phyloP scores from a whole-genome alignment of 495 filamentous ascomycete species.

The Penicillium argentinense region DNA sequence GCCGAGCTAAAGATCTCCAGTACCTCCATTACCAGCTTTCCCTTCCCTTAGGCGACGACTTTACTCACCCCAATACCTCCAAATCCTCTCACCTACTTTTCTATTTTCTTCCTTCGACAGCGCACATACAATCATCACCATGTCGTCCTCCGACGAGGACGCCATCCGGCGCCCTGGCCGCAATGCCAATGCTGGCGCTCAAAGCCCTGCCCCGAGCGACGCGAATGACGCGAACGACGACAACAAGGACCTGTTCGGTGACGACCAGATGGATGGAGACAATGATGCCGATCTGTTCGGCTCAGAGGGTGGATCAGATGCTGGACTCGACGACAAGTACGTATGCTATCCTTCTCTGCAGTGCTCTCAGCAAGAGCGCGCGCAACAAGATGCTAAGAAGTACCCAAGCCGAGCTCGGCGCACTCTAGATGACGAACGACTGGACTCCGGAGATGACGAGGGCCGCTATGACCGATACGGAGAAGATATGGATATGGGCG shows the following conservation, averaged over 20 bases:
- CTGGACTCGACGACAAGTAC: constrained; percentile 42
- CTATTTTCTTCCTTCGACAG: not conserved
- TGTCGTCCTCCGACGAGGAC: constrained; percentile 49
- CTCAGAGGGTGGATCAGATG: constrained; percentile 45
- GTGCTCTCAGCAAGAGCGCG: too few relatives aligned
- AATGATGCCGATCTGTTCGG: constrained; percentile 69
- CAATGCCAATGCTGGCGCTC: constrained; percentile 19
- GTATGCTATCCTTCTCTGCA: constrained; percentile 14
- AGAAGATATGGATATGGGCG: constrained; percentile 49
- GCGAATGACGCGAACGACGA: constrained; percentile 20
- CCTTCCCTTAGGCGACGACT: too few relatives aligned
- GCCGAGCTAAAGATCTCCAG: too few relatives aligned
- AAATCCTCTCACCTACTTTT: not conserved
- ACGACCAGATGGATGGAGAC: constrained; percentile 48
- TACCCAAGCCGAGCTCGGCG: constrained; percentile 48
- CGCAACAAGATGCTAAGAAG: constrained; percentile 17
- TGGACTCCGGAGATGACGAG: constrained; percentile 79
- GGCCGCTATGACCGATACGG: constrained; percentile 51
- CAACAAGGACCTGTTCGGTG: too few relatives aligned
- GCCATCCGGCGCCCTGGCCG: constrained; percentile 43
- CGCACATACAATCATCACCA: not conserved
- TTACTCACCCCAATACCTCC: too few relatives aligned
- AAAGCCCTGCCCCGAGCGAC: constrained; percentile 35
- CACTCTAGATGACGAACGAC: constrained; percentile 67
- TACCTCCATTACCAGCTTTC: too few relatives aligned